Evolutionary conservation across 805 yeast species (phyloP), one percentile per base, ranked within the genome.

Genomic region (Candida ficus): DNA sequence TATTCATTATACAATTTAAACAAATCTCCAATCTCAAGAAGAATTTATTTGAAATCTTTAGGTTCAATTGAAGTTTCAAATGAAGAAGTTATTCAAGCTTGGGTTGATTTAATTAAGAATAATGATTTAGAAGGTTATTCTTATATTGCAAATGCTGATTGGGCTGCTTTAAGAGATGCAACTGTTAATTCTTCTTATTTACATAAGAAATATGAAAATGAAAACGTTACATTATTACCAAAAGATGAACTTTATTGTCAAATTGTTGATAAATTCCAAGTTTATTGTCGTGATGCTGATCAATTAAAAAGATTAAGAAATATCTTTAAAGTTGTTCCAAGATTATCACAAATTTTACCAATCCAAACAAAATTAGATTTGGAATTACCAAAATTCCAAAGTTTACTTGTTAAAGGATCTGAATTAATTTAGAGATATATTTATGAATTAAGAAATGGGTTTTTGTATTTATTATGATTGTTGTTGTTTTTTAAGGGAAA

Each of bases 161-260:
- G 91, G 91, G 82, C 86, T 29, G 83, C 91, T 3, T 61, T 85
- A 43, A 76, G 90, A 64, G 89, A 81, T 58, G 86, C 91, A 17
- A 84, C 93, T 4, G 42, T 53, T 30, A 53, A 49, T 7, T 43
- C 55, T 1, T 25, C 30, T 20, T 40, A 35, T 21, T 28, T 40
- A 26, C 34, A 35, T 19, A 31, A 40, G 19, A 31, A 27, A 13
- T 40, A 21, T 27, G 43, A 28, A 25, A 29, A 40, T 19, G 16
- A 30, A 12, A 19, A 14, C 11, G 19, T 9, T 19, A 11, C n/a
- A 5, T 22, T 21, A n/a, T 30, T 35, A 22, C 43, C 43, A 30
- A 43, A 48, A 28, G 47, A 47, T 19, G 50, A 43, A 38, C 37
- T 56, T 2, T 56, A 51, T 39, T 48, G 44, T 18, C 49, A 54